These are phyloP conservation scores for Annulohypoxylon bovei DNA, from an alignment of 495 filamentous ascomycete species.

Conservation along the genomic window DNA sequence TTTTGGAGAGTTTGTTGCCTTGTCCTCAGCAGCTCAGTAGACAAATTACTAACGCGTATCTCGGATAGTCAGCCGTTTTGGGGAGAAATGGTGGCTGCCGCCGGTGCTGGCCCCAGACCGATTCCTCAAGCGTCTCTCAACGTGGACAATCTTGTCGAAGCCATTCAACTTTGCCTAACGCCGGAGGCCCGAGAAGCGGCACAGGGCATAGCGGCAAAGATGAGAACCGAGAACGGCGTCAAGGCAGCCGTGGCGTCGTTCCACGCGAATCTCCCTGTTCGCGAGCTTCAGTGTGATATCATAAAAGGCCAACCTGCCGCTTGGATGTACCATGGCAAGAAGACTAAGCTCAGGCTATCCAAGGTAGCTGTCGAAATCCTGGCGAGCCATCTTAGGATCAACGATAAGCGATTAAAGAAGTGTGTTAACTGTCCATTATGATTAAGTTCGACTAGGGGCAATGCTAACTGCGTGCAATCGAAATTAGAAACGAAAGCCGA, in stretches of 20 bases:
- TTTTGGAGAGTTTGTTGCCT: neutral
- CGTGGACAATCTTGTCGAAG: neutral
- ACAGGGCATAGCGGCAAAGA: neutral
- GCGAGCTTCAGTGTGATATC: slow-evolving; percentile 3
- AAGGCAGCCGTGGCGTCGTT: neutral
- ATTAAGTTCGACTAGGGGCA: neutral
- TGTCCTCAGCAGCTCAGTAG: neutral
- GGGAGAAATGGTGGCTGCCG: neutral
- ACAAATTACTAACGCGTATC: neutral
- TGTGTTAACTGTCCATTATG: neutral
- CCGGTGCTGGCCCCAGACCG: neutral
- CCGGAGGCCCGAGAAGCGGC: neutral
- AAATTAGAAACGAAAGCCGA: slow-evolving; percentile 27
- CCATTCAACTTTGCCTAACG: slow-evolving; percentile 10
- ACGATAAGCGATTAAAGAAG: slow-evolving; percentile 26
- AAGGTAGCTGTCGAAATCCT: slow-evolving; percentile 5
- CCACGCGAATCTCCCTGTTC: slow-evolving; percentile 4
- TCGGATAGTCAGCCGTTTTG: neutral
- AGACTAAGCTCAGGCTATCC: neutral
- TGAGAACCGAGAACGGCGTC: slow-evolving; percentile 14
- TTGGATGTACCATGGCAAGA: slow-evolving; percentile 1
- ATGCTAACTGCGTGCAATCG: neutral
- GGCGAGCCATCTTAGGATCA: neutral
- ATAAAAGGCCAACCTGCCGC: slow-evolving; percentile 3
- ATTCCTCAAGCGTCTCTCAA: neutral